phyloP scores from a whole-genome alignment of 2,329 filamentous ascomycete genomes.

The Sclerotinia spermophila region DNA sequence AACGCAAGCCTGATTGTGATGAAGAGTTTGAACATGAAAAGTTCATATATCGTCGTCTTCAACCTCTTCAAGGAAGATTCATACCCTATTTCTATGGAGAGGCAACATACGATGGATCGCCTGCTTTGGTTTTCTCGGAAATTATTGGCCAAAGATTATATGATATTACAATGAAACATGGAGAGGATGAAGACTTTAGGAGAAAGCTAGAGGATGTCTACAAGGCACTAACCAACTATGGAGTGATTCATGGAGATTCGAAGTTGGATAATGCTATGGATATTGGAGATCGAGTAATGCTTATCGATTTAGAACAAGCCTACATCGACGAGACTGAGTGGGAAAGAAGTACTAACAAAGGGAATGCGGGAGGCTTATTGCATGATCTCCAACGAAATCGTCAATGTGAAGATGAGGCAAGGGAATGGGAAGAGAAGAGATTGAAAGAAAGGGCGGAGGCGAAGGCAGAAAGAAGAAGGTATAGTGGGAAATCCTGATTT shows the following conservation, averaged over 20 bases:
- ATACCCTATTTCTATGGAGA: neutral
- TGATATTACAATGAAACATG: neutral
- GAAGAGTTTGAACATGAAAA: constrained; percentile 5
- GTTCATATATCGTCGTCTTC: neutral
- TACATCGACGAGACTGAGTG: neutral
- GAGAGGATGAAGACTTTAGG: neutral
- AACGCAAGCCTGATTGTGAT: neutral
- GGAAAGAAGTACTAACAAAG: neutral
- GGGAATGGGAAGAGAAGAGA: neutral
- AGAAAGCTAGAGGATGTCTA: neutral
- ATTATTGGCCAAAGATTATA: neutral
- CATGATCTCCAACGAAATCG: neutral
- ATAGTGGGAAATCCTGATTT: neutral
- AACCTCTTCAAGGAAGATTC: neutral
- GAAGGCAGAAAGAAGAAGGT: neutral
- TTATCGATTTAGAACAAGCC: neutral
- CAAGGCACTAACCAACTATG: neutral
- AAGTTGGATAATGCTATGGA: no score
- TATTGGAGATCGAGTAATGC: neutral
- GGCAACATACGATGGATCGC: neutral
- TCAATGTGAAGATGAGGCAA: neutral
- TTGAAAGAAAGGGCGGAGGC: neutral
- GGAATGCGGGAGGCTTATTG: neutral
- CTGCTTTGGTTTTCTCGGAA: neutral
- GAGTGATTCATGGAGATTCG: no score